Conservation (phyloP, 192 early-diverging fungal genomes). For the Backusella liffmaniae region DNA sequence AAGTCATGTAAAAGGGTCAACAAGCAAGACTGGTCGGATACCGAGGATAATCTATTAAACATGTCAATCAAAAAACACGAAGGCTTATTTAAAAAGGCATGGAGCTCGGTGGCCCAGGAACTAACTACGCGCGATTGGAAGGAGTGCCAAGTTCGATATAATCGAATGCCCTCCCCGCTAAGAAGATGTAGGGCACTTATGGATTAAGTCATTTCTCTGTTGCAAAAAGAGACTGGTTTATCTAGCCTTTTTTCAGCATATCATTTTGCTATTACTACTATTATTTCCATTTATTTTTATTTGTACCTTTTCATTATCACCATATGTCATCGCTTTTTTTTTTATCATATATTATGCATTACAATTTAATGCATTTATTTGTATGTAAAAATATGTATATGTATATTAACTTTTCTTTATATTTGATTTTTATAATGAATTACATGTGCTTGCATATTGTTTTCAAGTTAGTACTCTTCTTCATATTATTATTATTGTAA, state of each 20-base stretch:
- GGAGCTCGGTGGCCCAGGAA: conserved; percentile 24
- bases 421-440: background rate
- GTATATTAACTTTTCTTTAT: background rate
- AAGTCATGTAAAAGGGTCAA: conserved; percentile 2
- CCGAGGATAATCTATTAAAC: conserved; percentile 15
- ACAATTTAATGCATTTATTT: background rate
- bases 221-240: background rate
- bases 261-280: background rate
- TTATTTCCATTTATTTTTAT: background rate
- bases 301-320: background rate
- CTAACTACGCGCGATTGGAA: conserved; percentile 17
- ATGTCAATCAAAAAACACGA: conserved; percentile 24
- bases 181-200: background rate
- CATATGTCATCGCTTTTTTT: background rate
- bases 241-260: background rate
- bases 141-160: conserved; percentile 19
- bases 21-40: conserved; percentile 2
- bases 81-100: conserved; percentile 25
- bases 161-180: background rate
- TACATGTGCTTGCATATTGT: background rate
- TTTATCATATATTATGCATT: background rate
- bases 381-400: conserved; percentile 1
- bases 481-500: too few species aligned
- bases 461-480: too few species aligned
- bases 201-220: background rate